These are phyloP conservation scores for Stropharia rugosoannulata DNA, from an alignment of 768 basidiomycete genomes.

Conservation along the genomic window DNA sequence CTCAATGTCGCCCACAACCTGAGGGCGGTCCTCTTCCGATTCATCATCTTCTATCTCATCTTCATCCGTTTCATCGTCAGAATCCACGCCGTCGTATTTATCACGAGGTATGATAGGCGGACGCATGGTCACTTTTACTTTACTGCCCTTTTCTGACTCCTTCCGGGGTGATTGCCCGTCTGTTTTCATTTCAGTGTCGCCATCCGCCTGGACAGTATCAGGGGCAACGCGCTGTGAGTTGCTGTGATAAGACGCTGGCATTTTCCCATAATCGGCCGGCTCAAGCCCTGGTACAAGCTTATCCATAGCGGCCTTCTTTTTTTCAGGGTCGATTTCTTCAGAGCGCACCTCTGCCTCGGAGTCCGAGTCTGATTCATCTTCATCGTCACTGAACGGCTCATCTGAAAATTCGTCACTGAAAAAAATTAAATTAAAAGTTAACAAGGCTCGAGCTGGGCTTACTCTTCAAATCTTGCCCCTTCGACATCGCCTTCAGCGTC, in stretches of 20 bases:
- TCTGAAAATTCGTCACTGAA: conserved; percentile 70
- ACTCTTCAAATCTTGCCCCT: conserved; percentile 93
- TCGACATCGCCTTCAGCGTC: conserved; percentile 87
- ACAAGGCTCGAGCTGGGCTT: conserved; percentile 27
- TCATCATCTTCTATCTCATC: conserved; percentile 58
- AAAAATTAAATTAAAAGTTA: conserved; percentile 1
- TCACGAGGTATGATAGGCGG: conserved; percentile 80
- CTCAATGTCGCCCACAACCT: conserved; percentile 81
- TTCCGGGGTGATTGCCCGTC: background rate
- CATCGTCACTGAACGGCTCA: conserved; percentile 56
- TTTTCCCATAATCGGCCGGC: conserved; percentile 85
- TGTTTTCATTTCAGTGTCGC: conserved; percentile 26
- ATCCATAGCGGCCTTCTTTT: conserved; percentile 69
- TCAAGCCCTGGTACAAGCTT: conserved; percentile 79
- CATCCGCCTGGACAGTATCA: conserved; percentile 42
- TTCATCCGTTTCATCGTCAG: conserved; percentile 83
- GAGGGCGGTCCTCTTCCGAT: conserved; percentile 79
- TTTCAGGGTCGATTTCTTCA: conserved; percentile 29
- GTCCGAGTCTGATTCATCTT: conserved; percentile 35
- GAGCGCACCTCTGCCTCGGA: conserved; percentile 36
- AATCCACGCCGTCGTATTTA: conserved; percentile 89
- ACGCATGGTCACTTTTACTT: conserved; percentile 51
- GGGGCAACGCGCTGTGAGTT: conserved; percentile 70
- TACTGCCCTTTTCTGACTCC: conserved; percentile 20
- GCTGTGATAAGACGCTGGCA: conserved; percentile 68